A percentile compares a stretch with the other conserved stretches of the same genome.
phyloP scores from a whole-genome alignment of 1,284 basidiomycete species.

The Cryptococcus maquisensis region DNA sequence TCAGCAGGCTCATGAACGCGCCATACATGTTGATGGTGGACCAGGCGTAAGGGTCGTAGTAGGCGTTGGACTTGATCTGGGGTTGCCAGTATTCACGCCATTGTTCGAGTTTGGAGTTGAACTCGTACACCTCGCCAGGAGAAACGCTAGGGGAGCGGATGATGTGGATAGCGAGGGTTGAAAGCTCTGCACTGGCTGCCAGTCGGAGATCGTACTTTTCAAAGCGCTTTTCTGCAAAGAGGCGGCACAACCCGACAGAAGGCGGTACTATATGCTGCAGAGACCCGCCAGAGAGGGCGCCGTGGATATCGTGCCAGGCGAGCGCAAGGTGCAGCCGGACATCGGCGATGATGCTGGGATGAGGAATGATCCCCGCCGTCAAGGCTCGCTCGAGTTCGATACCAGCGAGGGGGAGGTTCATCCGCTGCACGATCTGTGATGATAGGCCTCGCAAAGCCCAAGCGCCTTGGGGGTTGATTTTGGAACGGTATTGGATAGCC shows the following conservation, averaged over 20 bases:
- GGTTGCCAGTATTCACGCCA: not conserved
- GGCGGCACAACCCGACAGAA: not conserved
- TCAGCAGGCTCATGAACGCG: not conserved
- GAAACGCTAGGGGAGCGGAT: not conserved
- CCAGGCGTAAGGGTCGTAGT: not conserved
- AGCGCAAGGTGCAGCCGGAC: not conserved
- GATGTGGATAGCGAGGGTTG: not conserved
- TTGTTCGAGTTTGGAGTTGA: not conserved
- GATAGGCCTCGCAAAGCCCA: not conserved
- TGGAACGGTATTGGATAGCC: not conserved
- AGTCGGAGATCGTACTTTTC: not conserved
- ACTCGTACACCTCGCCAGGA: not conserved
- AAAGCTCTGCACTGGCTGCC: not conserved
- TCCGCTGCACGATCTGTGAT: not conserved
- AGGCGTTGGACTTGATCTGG: not conserved
- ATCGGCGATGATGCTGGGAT: not conserved
- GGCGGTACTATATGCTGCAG: not conserved
- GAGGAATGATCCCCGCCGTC: not conserved
- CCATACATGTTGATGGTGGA: not conserved
- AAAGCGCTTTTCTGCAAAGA: not conserved
- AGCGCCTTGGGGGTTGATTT: not conserved
- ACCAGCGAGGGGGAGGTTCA: not conserved
- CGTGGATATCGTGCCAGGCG: not conserved
- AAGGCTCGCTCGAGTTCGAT: not conserved
- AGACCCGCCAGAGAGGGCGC: not conserved